phyloP scores from a whole-genome alignment of 2,329 filamentous ascomycete species.

The Phoma sp. region DNA sequence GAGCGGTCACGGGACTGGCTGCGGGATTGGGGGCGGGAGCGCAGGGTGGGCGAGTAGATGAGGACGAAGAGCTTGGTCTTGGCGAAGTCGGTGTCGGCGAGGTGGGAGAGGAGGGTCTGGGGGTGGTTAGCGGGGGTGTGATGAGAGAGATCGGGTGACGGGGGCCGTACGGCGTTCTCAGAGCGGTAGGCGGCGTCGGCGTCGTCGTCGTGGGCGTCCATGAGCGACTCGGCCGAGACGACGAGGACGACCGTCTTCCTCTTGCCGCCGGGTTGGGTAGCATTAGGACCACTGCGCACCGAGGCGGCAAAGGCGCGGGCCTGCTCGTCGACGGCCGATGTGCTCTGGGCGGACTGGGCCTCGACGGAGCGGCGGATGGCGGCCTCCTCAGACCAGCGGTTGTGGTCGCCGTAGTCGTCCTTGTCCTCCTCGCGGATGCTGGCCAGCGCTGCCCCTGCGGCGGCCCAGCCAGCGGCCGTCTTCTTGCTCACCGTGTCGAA shows the following conservation, averaged over 20 bases:
- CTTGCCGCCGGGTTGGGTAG: constrained; percentile 36
- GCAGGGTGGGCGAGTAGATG: constrained; percentile 84
- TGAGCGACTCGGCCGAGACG: constrained; percentile 76
- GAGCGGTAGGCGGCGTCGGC: constrained; percentile 64
- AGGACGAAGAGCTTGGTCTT: constrained; percentile 82
- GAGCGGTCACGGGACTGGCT: constrained; percentile 45
- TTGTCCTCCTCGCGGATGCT: constrained; percentile 85
- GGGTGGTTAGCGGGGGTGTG: constrained; percentile 13
- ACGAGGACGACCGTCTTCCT: constrained; percentile 84
- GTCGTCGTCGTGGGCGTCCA: constrained; percentile 63
- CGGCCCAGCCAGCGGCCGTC: constrained; percentile 80
- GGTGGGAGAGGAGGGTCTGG: constrained; percentile 78
- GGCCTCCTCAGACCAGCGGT: constrained; percentile 90
- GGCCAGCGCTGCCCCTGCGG: constrained; percentile 81
- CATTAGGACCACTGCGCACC: constrained; percentile 35
- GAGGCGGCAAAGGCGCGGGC: constrained; percentile 42
- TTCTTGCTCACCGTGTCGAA: constrained; percentile 83
- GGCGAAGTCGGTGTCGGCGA: constrained; percentile 77
- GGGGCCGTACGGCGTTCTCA: constrained; percentile 77
- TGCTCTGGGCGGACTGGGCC: constrained; percentile 45
- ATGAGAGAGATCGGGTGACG: not conserved
- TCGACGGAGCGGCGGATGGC: constrained; percentile 64
- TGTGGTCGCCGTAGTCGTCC: constrained; percentile 81
- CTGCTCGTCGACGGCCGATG: constrained; percentile 41
- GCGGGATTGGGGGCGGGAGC: constrained; percentile 61